Percentiles rank a stretch among this genome's conserved stretches.
These are phyloP conservation scores for Verticillium zaregamsianum DNA, from an alignment of 2,329 filamentous ascomycete species.

Conservation along the genomic window DNA sequence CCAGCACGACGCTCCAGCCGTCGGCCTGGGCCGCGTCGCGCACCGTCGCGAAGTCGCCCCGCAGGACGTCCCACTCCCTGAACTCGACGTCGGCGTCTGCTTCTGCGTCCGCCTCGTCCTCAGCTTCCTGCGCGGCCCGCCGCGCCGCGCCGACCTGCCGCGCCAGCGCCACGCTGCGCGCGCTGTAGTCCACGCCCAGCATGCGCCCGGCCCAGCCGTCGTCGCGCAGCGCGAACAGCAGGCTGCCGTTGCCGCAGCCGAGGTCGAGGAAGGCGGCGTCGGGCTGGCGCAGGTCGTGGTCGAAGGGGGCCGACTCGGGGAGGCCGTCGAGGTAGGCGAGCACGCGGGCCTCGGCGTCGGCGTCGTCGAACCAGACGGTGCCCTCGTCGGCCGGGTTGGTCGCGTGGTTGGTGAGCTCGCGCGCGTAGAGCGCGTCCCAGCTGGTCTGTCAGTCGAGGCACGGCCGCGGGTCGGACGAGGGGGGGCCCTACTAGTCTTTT, in stretches of 20 bases:
- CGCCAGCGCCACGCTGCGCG: constrained; percentile 70
- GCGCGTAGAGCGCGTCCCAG: constrained; percentile 72
- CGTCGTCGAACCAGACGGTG: constrained; percentile 95
- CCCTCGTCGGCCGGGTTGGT: constrained; percentile 74
- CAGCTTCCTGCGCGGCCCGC: no score
- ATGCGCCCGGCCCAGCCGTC: constrained; percentile 60
- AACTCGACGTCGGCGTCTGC: constrained; percentile 33
- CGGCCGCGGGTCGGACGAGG: constrained; percentile 3
- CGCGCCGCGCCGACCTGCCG: constrained; percentile 48
- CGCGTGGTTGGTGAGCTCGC: constrained; percentile 67
- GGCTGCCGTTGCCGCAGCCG: constrained; percentile 89
- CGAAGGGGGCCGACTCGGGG: constrained; percentile 13
- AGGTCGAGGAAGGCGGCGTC: constrained; percentile 70
- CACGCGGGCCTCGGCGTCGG: constrained; percentile 79
- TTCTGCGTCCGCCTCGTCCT: constrained; percentile 10
- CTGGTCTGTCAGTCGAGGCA: constrained; percentile 34
- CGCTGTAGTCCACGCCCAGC: constrained; percentile 86
- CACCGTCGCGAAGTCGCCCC: constrained; percentile 30
- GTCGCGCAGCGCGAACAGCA: constrained; percentile 77
- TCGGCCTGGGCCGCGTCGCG: constrained; percentile 20
- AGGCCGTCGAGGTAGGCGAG: constrained; percentile 56
- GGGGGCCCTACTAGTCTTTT: constrained; percentile 72
- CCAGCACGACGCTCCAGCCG: constrained; percentile 88
- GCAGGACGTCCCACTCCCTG: constrained; percentile 60
- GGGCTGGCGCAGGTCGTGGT: constrained; percentile 13